Percentiles rank a stretch among this genome's conserved stretches.
Evolutionary conservation across 805 yeast species (phyloP).

Genomic region (Starmerella etchellsii): DNA sequence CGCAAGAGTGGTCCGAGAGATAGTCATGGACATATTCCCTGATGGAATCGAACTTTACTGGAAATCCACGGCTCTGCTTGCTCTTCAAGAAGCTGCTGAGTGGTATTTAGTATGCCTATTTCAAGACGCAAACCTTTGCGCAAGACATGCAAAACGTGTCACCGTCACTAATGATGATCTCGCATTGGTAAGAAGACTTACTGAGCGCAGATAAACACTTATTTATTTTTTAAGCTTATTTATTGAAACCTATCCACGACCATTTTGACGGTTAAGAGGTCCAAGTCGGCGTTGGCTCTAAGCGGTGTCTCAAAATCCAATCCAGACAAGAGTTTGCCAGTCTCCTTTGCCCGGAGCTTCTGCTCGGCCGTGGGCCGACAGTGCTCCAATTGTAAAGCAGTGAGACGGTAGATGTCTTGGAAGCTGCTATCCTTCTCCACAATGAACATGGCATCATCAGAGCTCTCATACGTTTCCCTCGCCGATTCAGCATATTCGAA

Average conservation of each 20-base stretch:
- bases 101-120: slow-evolving; percentile 92
- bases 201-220: slow-evolving; percentile 29
- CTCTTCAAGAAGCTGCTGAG: slow-evolving; percentile 96
- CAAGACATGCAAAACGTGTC: slow-evolving; percentile 97
- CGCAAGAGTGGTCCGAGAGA: slow-evolving; percentile 93
- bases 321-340: background rate
- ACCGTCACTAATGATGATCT: slow-evolving; percentile 97
- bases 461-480: slow-evolving; percentile 13
- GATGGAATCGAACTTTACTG: slow-evolving; percentile 68
- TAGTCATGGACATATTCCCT: slow-evolving; percentile 67
- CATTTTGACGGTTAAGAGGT: background rate
- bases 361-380: slow-evolving; percentile 1
- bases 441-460: slow-evolving; percentile 40
- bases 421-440: slow-evolving; percentile 58
- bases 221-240: background rate
- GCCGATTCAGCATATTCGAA: slow-evolving; percentile 18
- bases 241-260: background rate
- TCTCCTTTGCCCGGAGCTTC: background rate
- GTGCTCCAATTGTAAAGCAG: background rate
- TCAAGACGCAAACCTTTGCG: slow-evolving; percentile 97
- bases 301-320: slow-evolving; percentile 9
- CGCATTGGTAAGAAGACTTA: slow-evolving; percentile 90
- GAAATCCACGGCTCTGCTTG: slow-evolving; percentile 96
- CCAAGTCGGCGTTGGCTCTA: slow-evolving; percentile 1
- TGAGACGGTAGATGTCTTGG: slow-evolving; percentile 35